Evolutionary conservation across 495 filamentous ascomycete genomes (phyloP).

Genomic region (Baudoinia panamericana): DNA sequence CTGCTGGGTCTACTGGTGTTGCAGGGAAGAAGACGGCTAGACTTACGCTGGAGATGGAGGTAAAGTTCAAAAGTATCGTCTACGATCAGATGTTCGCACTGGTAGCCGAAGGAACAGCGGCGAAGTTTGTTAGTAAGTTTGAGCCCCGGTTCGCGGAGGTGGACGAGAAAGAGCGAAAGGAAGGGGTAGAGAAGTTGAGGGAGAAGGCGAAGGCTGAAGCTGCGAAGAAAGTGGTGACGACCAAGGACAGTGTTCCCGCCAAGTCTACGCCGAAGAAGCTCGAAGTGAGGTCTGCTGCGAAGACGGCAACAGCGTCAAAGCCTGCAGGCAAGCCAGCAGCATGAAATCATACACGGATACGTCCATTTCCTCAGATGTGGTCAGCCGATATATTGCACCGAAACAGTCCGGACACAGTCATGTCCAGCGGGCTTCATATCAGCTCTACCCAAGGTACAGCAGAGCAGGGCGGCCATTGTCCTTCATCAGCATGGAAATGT

Average conservation of each 20-base stretch:
- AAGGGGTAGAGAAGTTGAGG: background rate
- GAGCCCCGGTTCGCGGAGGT: background rate
- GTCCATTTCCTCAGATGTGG: too few relatives aligned
- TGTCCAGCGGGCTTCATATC: too few relatives aligned
- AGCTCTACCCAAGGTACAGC: too few relatives aligned
- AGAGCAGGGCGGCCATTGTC: too few relatives aligned
- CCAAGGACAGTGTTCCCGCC: background rate
- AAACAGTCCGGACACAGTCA: too few relatives aligned
- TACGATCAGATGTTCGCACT: conserved; percentile 3
- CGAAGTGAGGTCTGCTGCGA: background rate
- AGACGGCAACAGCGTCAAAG: too few relatives aligned
- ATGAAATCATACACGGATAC: too few relatives aligned
- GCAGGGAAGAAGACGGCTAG: background rate
- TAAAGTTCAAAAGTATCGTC: background rate
- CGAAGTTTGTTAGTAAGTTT: background rate
- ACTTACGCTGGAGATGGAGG: background rate
- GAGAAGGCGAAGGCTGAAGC: conserved; percentile 5
- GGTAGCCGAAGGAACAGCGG: background rate
- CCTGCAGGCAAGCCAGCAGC: too few relatives aligned
- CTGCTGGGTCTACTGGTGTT: background rate
- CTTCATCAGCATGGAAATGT: too few relatives aligned
- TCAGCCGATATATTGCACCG: too few relatives aligned
- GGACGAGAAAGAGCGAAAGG: background rate
- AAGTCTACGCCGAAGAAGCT: conserved; percentile 2
- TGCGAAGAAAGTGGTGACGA: background rate